Evolutionary conservation across 257 asterid genomes (phyloP).

Genomic region (Thymus mandschuricus): DNA sequence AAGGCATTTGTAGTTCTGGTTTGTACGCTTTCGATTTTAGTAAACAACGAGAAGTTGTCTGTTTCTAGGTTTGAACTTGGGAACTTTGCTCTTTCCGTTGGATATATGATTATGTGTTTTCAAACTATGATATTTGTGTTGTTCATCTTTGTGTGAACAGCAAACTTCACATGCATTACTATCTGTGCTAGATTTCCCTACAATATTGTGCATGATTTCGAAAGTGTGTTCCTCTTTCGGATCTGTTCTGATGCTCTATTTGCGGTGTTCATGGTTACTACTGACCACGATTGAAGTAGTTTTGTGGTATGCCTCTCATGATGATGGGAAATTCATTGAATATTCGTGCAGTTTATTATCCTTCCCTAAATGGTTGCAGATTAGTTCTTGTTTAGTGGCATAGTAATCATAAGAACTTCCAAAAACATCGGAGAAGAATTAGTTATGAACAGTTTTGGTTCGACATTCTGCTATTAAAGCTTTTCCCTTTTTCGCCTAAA

Average conservation of each 20-base stretch:
- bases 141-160: not conserved
- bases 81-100: not conserved
- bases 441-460: not conserved
- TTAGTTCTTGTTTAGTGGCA: not conserved
- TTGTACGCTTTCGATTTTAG: not conserved
- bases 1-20: not conserved
- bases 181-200: not conserved
- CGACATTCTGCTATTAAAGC: constrained; percentile 22
- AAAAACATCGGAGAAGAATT: not conserved
- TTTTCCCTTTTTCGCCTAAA: constrained; percentile 24
- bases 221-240: not conserved
- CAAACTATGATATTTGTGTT: not conserved
- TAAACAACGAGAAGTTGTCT: not conserved
- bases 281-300: not conserved
- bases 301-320: not conserved
- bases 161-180: constrained; percentile 17
- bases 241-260: not conserved
- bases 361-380: constrained; percentile 9
- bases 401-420: constrained; percentile 20
- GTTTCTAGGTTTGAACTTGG: not conserved
- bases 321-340: not conserved
- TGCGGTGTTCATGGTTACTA: constrained; percentile 3
- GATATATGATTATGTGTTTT: not conserved
- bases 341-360: not conserved
- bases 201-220: not conserved